Percentiles rank a stretch among this genome's conserved stretches.
phyloP scores from a whole-genome alignment of 345 rosid genomes.

The Eucalyptus grandis region DNA sequence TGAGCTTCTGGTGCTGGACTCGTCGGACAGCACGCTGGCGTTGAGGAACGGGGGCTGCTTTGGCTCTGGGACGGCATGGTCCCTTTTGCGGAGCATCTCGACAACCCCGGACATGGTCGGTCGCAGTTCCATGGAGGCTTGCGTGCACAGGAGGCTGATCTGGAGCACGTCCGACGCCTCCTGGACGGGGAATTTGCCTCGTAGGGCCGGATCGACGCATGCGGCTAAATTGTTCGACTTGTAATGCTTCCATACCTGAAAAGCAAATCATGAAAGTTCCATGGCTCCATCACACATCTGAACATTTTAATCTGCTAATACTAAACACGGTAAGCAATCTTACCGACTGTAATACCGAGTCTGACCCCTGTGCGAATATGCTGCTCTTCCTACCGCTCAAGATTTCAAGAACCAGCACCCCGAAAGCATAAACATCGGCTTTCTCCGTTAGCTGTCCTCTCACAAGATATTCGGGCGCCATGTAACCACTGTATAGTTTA shows the following conservation, averaged over 20 bases:
- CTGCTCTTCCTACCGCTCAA: constrained; percentile 55
- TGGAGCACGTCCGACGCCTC: constrained; percentile 45
- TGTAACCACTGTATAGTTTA: constrained; percentile 42
- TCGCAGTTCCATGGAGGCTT: constrained; percentile 44
- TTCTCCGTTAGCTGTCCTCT: constrained; percentile 67
- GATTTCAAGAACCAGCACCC: constrained; percentile 62
- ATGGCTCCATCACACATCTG: background rate
- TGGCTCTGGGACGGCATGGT: constrained; percentile 28
- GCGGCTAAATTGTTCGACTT: constrained; percentile 11
- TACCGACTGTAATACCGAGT: constrained; percentile 38
- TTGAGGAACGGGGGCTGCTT: constrained; percentile 78
- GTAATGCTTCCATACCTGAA: constrained; percentile 64
- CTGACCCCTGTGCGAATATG: constrained; percentile 33
- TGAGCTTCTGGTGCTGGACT: background rate
- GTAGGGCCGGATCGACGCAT: constrained; percentile 29
- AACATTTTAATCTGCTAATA: background rate
- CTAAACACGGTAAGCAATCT: background rate
- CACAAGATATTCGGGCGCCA: constrained; percentile 83
- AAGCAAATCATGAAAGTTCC: background rate
- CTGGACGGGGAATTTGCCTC: constrained; percentile 8
- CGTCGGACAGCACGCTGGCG: constrained; percentile 39
- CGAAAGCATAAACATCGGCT: constrained; percentile 71
- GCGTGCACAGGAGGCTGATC: constrained; percentile 73
- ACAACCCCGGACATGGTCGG: constrained; percentile 54
- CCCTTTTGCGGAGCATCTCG: constrained; percentile 23